Conservation (phyloP, 495 filamentous ascomycete species). For the Lepraria neglecta region DNA sequence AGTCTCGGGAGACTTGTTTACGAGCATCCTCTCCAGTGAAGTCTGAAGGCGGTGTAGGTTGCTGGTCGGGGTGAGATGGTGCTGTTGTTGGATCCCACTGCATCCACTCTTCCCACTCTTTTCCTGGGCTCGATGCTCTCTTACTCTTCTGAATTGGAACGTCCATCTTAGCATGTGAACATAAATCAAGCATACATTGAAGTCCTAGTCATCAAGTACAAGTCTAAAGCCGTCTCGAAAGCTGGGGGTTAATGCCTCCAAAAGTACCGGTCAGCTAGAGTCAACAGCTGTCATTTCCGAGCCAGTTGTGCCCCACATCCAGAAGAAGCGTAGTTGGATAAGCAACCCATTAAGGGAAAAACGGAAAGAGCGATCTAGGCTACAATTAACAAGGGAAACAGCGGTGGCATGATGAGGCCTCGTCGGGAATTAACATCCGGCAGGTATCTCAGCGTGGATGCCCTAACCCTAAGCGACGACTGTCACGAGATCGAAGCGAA, state of each 20-base stretch:
- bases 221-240: neutral
- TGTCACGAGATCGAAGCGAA: too few species aligned
- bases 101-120: conserved; percentile 5
- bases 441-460: too few species aligned
- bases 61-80: neutral
- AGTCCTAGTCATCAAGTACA: neutral
- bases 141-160: neutral
- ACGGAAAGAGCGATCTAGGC: neutral
- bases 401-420: conserved; percentile 1
- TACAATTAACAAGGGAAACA: neutral
- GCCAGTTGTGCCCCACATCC: neutral
- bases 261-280: neutral
- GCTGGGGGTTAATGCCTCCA: neutral
- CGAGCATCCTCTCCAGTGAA: conserved; percentile 7
- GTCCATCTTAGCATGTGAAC: neutral
- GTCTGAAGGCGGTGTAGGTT: conserved; percentile 9
- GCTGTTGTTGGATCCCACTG: conserved; percentile 1
- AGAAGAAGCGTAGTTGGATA: neutral
- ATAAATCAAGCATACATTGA: neutral
- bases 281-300: neutral
- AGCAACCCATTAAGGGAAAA: neutral
- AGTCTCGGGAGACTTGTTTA: neutral
- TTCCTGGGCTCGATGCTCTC: neutral
- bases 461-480: neutral
- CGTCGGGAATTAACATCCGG: neutral